A percentile compares a stretch with the other conserved stretches of the same genome.
Conservation (phyloP, 108 stramenopile genomes). For the Seminavis robusta region DNA sequence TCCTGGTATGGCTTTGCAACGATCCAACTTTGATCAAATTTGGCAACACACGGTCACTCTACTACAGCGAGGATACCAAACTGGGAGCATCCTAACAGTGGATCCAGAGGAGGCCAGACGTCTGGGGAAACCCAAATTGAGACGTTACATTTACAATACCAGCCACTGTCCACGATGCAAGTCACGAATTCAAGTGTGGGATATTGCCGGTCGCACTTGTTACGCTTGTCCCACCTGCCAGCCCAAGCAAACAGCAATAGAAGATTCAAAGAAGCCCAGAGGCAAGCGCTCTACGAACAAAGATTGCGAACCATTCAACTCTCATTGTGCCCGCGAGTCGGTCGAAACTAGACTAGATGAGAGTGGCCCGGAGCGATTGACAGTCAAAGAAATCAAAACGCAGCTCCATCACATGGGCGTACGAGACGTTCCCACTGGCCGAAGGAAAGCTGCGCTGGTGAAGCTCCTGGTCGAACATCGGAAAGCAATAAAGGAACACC, state of each 20-base stretch:
- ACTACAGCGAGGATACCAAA: conserved; percentile 49
- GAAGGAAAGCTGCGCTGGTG: conserved; percentile 36
- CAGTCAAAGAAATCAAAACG: conserved; percentile 51
- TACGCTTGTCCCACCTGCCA: conserved; percentile 69
- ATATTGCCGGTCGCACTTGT: conserved; percentile 52
- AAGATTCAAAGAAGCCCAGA: background rate
- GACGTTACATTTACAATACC: conserved; percentile 71
- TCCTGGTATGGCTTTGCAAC: conserved; percentile 28
- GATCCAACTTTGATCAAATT: conserved; percentile 42
- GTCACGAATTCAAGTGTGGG: conserved; percentile 45
- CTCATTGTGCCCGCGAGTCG: conserved; percentile 55
- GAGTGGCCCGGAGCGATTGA: conserved; percentile 39
- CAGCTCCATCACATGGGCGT: conserved; percentile 34
- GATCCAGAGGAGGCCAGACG: conserved; percentile 36
- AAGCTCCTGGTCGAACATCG: conserved; percentile 14
- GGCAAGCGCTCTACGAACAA: conserved; percentile 3
- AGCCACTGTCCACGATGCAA: conserved; percentile 50
- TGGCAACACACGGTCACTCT: conserved; percentile 56
- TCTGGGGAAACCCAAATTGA: conserved; percentile 30
- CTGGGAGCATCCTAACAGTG: conserved; percentile 66
- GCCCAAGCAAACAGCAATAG: conserved; percentile 25
- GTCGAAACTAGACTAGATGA: conserved; percentile 26
- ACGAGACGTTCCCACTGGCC: conserved; percentile 22
- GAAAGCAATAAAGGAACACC: background rate
- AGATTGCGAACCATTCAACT: conserved; percentile 52